Evolutionary conservation across 257 asterid species (phyloP), one percentile per base, ranked within the genome.

Genomic region (Plantago major): DNA sequence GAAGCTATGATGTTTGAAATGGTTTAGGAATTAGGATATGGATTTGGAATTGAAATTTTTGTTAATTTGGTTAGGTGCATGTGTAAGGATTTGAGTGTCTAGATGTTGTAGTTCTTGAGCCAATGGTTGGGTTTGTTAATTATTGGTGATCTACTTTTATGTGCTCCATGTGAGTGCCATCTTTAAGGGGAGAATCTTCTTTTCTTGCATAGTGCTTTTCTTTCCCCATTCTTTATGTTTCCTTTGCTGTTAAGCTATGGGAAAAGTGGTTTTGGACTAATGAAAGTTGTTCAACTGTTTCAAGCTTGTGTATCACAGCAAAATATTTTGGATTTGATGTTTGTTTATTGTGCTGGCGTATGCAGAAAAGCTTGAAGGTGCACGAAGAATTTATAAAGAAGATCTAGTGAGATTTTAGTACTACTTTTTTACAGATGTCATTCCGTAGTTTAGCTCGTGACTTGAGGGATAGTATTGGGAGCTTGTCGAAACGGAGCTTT

Each of bases 361-460:
- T 71, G 73, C 78, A 62, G 76, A 55, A 56, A 65, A 64, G 22
- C 16, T 64, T 60, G 63, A 54, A 30, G 46, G 42, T 28, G 60
- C 18, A 42, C 3, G 46, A 10, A n/a, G 46, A 33, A 55, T 33
- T 22, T 17, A 0, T 38, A 8, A 51, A 57, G 61, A 11, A 43
- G 38, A 42, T 55, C 42, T 40, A 44, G 72, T 54, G 74, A 37
- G 13, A 10, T 47, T 46, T 46, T 63, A 10, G 44, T 72, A 42
- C 71, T 45, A 18, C 65, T 60, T 10, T 51, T 47, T 51, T 56
- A 77, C 72, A 67, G 54, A 81, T 89, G 97, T 89, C 97, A 4
- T 86, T 89, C 66, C 88, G 94, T 57, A 76, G 89, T 67, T 81
- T 89, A 42, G 94, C 89, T 65, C 95, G 94, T 64, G 97, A 89